Conservation (phyloP, 371 early-diverging fungal species). For the Vairimorpha apis region DNA sequence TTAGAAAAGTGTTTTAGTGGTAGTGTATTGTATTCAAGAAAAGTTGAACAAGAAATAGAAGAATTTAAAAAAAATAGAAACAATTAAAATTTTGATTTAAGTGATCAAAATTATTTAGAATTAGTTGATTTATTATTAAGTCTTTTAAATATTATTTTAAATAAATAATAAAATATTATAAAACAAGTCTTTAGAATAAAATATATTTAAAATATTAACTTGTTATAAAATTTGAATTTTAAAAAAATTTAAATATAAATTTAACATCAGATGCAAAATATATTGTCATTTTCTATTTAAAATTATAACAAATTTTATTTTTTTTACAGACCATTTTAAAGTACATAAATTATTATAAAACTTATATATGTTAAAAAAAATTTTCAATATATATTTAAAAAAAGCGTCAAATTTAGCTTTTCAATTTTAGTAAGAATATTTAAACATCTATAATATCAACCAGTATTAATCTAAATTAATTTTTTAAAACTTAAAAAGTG, state of each 20-base stretch:
- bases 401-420: too few relatives aligned
- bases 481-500: too few relatives aligned
- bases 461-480: too few relatives aligned
- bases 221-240: neutral
- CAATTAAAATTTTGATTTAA: neutral
- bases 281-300: too few relatives aligned
- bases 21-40: conserved; percentile 6
- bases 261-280: too few relatives aligned
- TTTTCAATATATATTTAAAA: too few relatives aligned
- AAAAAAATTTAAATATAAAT: neutral
- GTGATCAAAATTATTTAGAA: neutral
- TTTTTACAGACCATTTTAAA: too few relatives aligned
- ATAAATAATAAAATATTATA: neutral
- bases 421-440: too few relatives aligned
- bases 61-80: neutral
- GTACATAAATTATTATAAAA: too few relatives aligned
- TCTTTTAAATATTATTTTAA: neutral
- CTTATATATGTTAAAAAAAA: too few relatives aligned
- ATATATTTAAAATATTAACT: neutral
- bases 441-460: too few relatives aligned
- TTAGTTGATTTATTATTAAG: neutral
- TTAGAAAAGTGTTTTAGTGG: conserved; percentile 49
- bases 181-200: neutral
- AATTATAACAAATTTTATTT: too few relatives aligned
- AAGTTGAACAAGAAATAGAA: conserved; percentile 18